Percentiles rank a stretch among this genome's conserved stretches.
Evolutionary conservation across 257 asterid species (phyloP).

Genomic region (Jasminum sambac): DNA sequence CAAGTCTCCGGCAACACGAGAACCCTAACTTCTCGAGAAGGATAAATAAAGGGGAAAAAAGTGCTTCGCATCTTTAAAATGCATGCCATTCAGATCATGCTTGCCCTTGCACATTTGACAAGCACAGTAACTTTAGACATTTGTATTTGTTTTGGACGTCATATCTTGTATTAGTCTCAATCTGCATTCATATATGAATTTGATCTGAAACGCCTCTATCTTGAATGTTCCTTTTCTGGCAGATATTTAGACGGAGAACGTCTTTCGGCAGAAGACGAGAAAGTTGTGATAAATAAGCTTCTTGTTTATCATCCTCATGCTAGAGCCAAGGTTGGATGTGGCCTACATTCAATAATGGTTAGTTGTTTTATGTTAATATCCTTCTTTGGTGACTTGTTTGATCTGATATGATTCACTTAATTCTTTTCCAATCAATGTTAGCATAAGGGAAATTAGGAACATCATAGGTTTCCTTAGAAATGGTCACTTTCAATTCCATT

Average conservation of each 20-base stretch:
- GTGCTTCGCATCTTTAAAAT: background rate
- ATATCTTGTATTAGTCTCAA: background rate
- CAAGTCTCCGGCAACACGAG: background rate
- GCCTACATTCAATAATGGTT: conserved; percentile 95
- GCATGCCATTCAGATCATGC: background rate
- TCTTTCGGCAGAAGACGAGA: conserved; percentile 74
- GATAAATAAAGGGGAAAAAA: background rate
- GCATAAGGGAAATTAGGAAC: background rate
- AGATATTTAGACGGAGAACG: conserved; percentile 91
- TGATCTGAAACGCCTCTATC: conserved; percentile 2
- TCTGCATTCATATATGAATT: background rate
- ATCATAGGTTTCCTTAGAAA: background rate
- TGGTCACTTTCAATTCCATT: background rate
- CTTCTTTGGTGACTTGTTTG: background rate
- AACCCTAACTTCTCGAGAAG: background rate
- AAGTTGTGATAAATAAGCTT: conserved; percentile 64
- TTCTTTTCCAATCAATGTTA: background rate
- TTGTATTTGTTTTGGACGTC: background rate
- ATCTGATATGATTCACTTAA: background rate
- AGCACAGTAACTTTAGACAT: background rate
- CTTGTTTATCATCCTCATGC: conserved; percentile 87
- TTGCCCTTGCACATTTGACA: background rate
- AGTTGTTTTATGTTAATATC: conserved; percentile 28
- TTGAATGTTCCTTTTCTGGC: conserved; percentile 19
- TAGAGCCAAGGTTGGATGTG: conserved; percentile 85